Conservation (phyloP, 164 flowering plant genomes). For the Pachysandra terminalis region DNA sequence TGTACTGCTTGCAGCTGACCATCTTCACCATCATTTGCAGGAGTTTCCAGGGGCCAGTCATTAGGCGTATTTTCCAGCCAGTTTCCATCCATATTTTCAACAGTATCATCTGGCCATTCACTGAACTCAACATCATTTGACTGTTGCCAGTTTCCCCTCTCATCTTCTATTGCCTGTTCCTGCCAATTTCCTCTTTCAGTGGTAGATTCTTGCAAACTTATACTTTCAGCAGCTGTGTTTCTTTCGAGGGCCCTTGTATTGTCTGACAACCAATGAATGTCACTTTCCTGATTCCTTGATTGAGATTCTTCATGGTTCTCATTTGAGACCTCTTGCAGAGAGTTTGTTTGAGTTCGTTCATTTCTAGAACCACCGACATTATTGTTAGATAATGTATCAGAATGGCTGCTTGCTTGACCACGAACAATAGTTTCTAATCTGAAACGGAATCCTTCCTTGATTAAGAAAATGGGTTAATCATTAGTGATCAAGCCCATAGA, state of each 20-base stretch:
- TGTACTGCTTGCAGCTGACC: conserved; percentile 33
- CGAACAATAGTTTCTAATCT: conserved; percentile 82
- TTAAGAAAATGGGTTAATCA: conserved; percentile 9
- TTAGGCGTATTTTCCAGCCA: conserved; percentile 53
- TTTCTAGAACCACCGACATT: conserved; percentile 35
- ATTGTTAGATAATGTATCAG: conserved; percentile 45
- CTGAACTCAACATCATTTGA: conserved; percentile 36
- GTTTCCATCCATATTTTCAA: conserved; percentile 37
- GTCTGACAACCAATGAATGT: conserved; percentile 24
- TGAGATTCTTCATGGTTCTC: conserved; percentile 40
- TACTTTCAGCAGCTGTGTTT: conserved; percentile 28
- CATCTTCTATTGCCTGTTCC: conserved; percentile 46
- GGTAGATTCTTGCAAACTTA: conserved; percentile 40
- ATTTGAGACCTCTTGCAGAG: conserved; percentile 31
- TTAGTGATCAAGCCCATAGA: background rate
- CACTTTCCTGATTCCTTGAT: conserved; percentile 36
- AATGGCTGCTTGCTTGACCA: conserved; percentile 71
- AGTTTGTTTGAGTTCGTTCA: conserved; percentile 33
- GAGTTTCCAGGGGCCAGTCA: conserved; percentile 48
- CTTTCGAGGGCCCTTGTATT: conserved; percentile 28
- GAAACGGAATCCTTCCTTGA: conserved; percentile 87
- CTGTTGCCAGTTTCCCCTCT: conserved; percentile 46
- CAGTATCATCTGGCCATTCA: conserved; percentile 46
- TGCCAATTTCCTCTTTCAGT: conserved; percentile 42
- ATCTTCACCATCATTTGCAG: conserved; percentile 38